Evolutionary conservation across 306 rosid genomes (phyloP), one percentile per base, ranked within the genome.

Genomic region (Dalbergia cochinchinensis): DNA sequence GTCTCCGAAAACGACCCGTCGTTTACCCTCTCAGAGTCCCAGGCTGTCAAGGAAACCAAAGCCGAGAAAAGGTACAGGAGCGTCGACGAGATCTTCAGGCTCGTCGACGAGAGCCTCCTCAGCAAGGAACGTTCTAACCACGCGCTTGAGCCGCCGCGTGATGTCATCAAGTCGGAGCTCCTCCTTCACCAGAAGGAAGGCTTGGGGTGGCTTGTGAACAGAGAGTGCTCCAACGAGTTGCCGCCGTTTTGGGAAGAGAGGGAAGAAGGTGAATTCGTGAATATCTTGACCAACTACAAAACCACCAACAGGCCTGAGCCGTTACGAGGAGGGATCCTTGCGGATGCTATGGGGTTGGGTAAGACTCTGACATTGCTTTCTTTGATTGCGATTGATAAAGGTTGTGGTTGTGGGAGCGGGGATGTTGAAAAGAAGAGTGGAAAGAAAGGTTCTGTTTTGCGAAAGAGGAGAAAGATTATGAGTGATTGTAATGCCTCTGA

Each of bases 341-440:
- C 95, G 0, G 98, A 91, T 11, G 97, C 80, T 11, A 91, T 91
- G 97, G 98, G 98, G 2, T 67, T 94, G 55, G 98, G 97, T 61
- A 94, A 94, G 88, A 94, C 98, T 19, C 70, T 93, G 53, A 87
- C 92, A 31, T 68, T 93, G 71, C 93, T 93, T 7, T 91, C 97
- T 1, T 69, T 90, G 74, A 81, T 94, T 62, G 92, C 91, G 37
- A 77, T 78, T 39, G 98, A 91, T 76, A 93, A 84, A 20, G 18
- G 4, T 7, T 20, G 22, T 3, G 60, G 60, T 5, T 4, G 7
- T n/a, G 58, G 58, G 0, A n/a, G 4, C 9, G 8, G 18, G 7
- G 15, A 13, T 37, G 41, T 37, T 37, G n/a, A 9, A 47, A 14
- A 14, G 53, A 47, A 47, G 31, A 26, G 7, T 37, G 41, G 41